Base-by-base conservation (phyloP, 1,284 basidiomycete species). In the Cryptococcus hybrid region DNA sequence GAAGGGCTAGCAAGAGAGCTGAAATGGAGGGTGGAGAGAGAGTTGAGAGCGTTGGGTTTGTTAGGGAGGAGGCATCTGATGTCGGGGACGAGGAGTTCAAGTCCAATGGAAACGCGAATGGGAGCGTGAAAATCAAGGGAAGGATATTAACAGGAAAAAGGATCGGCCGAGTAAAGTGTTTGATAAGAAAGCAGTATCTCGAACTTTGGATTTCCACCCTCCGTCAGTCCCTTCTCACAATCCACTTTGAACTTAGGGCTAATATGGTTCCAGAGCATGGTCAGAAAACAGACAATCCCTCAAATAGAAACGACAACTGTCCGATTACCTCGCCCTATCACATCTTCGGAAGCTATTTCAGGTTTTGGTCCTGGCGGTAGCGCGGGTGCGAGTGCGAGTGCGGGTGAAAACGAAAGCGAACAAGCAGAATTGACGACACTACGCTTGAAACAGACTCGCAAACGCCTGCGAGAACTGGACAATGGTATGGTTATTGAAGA, bases 1-100 rank as follows among this genome's bases (percentile, higher is more conserved):
- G 79, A 86, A 2, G 85, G 84, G 1, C 73, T 92, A 52, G 89
- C 90, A 6, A 80, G 89, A 61, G 92, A 95, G 70, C 78, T 95
- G 47, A 81, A 88, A 46, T 92, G 90, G 89, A 82, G 90, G 52
- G 83, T 87, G 18, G 81, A 85, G 60, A 74, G 84, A 48, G 87
- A 88, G 5, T 76, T 82, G 61, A 7, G 36, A 56, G 11, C 47
- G 24, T 15, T 15, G 42, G 36, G 44, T 9, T 18, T 55, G 52
- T 30, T 54, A 30, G 56, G 6, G 7, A 15, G 13, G 43, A n/a
- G 9, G 9, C 13, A 7, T 18, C 24, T 44, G 43, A 18, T 7
- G n/a, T 44, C 24, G 43, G 43, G 39, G 24, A 24, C 24, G 24
- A 24, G 24, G 24, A 24, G 24, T 24, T 24, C 24, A 24, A 24